Conservation (phyloP, 2,329 filamentous ascomycete species). For the Aspergillus spinulosporus region DNA sequence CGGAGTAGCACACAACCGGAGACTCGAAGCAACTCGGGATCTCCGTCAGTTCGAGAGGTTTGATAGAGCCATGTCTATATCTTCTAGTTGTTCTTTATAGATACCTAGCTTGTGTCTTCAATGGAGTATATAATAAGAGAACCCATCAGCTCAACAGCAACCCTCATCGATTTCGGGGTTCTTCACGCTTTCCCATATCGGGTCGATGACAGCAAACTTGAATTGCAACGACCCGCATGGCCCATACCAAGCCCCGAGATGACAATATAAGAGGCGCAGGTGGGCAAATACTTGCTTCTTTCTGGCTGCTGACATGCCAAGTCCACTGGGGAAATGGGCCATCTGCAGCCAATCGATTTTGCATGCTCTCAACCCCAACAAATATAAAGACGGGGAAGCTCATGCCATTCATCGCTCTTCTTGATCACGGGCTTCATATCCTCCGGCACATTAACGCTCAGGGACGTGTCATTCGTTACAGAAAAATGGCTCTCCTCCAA, state of each 20-base stretch:
- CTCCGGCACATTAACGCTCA: neutral
- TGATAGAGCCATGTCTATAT: conserved; percentile 21
- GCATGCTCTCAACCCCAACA: conserved; percentile 13
- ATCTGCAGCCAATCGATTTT: conserved; percentile 15
- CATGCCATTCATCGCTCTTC: neutral
- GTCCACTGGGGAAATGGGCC: conserved; percentile 3
- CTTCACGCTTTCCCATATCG: neutral
- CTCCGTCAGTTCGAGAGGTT: conserved; percentile 40
- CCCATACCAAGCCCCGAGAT: neutral
- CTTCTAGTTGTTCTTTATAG: conserved; percentile 18
- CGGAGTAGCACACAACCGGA: conserved; percentile 36
- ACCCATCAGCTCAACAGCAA: neutral
- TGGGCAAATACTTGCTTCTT: conserved; percentile 10
- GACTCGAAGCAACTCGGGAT: conserved; percentile 28
- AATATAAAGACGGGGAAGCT: neutral
- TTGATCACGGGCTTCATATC: neutral
- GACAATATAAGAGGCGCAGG: neutral
- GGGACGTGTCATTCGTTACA: neutral
- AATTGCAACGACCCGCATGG: neutral
- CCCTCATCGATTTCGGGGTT: neutral
- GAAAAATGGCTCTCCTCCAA: conserved; percentile 13
- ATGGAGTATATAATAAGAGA: conserved; percentile 8
- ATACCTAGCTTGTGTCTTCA: conserved; percentile 22
- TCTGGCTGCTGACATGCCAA: conserved; percentile 12
- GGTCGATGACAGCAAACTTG: neutral